Evolutionary conservation across 2,329 filamentous ascomycete species (phyloP).

Genomic region (Thelonectria olida): DNA sequence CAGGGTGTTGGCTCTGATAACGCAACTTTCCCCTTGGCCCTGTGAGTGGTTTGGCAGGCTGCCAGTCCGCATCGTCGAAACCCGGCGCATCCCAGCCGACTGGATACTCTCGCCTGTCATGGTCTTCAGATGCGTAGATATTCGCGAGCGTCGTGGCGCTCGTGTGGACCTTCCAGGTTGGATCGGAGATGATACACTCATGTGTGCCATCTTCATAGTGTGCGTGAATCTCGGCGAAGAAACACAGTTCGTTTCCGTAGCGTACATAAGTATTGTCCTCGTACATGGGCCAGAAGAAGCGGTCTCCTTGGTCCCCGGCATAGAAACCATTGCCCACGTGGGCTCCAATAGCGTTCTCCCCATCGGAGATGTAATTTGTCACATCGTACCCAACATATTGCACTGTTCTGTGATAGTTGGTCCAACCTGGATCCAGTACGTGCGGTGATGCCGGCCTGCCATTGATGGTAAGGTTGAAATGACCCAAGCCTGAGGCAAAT

Average conservation of each 20-base stretch:
- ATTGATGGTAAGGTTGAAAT: conserved; percentile 51
- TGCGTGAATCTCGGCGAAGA: conserved; percentile 50
- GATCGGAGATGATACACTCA: conserved; percentile 47
- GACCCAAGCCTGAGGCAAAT: conserved; percentile 50
- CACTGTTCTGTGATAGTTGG: conserved; percentile 50
- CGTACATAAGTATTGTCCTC: conserved; percentile 52
- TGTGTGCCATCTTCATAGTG: conserved; percentile 49
- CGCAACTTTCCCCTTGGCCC: conserved; percentile 49
- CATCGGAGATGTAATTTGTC: conserved; percentile 42
- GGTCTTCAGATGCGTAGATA: conserved; percentile 51
- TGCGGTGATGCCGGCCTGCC: conserved; percentile 46
- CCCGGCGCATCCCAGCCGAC: conserved; percentile 44
- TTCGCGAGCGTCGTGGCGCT: conserved; percentile 51
- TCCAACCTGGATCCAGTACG: conserved; percentile 51
- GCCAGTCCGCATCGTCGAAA: conserved; percentile 41
- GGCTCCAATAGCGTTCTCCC: conserved; percentile 51
- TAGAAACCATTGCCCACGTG: conserved; percentile 56
- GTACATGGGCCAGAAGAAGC: conserved; percentile 54
- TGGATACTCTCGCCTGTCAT: conserved; percentile 47
- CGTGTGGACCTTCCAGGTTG: conserved; percentile 48
- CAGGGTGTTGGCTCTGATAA: conserved; percentile 52
- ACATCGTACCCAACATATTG: conserved; percentile 56
- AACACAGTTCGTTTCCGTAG: conserved; percentile 51
- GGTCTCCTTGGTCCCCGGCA: conserved; percentile 52
- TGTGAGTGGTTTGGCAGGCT: conserved; percentile 47